Evolutionary conservation across 495 filamentous ascomycete genomes (phyloP).

Genomic region (Pseudoneurospora amorphoporcata): DNA sequence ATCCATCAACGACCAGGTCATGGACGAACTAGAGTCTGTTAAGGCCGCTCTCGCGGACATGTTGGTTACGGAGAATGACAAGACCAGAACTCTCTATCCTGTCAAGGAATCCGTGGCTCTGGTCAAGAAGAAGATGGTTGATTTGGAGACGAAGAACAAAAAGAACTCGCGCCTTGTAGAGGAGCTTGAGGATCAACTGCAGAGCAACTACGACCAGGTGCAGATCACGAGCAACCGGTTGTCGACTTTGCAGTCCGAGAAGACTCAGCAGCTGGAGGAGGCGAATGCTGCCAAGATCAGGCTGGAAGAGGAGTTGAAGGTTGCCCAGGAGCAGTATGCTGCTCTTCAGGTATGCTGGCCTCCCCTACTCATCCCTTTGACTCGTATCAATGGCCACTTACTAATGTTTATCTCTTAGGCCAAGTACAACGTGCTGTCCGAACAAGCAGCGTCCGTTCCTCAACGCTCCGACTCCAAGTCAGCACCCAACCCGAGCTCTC

Average conservation of each 20-base stretch:
- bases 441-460: slow-evolving; percentile 22
- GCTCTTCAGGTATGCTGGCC: slow-evolving; percentile 51
- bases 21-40: slow-evolving; percentile 44
- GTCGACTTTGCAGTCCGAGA: slow-evolving; percentile 62
- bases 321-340: slow-evolving; percentile 51
- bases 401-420: slow-evolving; percentile 38
- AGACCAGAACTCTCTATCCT: slow-evolving; percentile 42
- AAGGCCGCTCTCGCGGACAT: slow-evolving; percentile 35
- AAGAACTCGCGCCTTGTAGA: slow-evolving; percentile 86
- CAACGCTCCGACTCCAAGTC: slow-evolving; percentile 66
- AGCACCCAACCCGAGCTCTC: slow-evolving; percentile 31
- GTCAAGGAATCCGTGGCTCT: slow-evolving; percentile 60
- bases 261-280: slow-evolving; percentile 50
- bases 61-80: slow-evolving; percentile 27
- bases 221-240: slow-evolving; percentile 68
- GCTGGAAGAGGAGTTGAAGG: slow-evolving; percentile 46
- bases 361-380: background rate
- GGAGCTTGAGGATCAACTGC: slow-evolving; percentile 95
- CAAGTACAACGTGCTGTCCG: slow-evolving; percentile 42
- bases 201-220: slow-evolving; percentile 86
- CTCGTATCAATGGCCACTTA: background rate
- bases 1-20: slow-evolving; percentile 42
- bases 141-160: slow-evolving; percentile 53
- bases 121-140: slow-evolving; percentile 60
- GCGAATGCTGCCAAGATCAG: slow-evolving; percentile 39